Base-by-base conservation (phyloP, 768 basidiomycete genomes). In the Leccinum arenicola region DNA sequence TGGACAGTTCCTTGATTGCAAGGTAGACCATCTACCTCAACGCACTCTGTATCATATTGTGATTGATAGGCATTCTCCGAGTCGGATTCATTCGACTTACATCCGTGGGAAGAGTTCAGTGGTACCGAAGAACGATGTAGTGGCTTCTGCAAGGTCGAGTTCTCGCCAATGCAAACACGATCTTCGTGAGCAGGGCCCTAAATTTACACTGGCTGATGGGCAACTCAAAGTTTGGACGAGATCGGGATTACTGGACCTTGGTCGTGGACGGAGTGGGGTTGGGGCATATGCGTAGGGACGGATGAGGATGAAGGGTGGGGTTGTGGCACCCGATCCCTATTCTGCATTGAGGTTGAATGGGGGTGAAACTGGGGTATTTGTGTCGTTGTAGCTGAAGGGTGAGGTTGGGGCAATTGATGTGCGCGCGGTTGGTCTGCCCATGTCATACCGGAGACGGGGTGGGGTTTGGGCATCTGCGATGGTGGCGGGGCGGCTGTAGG, bases 241-340 rank as follows among this genome's bases (percentile, higher is more conserved):
- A 59, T 51, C 3, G 70, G 72, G n/a, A 70, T 53, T 14, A 64
- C 59, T 1, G 55, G 64, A 14, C 23, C 49, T 4, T 55, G 45
- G 6, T 36, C 54, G 35, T 40, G 12, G 35, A 12, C n/a, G 1
- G 48, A 47, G 27, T 66, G 12, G 19, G 61, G 54, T 48, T 67
- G 58, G 8, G 68, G 68, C 72, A 73, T 69, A 2, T 43, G 40
- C n/a, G 40, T n/a, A 43, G n/a, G n/a, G n/a, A 10, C 40, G 9
- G n/a, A 43, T 29, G 29, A 29, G 29, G 29, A 29, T n/a, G 40
- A 43, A 43, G n/a, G n/a, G n/a, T 43, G 40, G n/a, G n/a, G n/a
- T 19, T 43, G 40, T 43, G 40, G 40, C 40, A 43, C 19, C n/a
- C 15, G n/a, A 43, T 43, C 40, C 19, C 40, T 19, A 43, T 19